Base-by-base conservation (phyloP, 225 moss, liverwort and hornwort genomes). In the Bryoerythrophyllum caledonicum region DNA sequence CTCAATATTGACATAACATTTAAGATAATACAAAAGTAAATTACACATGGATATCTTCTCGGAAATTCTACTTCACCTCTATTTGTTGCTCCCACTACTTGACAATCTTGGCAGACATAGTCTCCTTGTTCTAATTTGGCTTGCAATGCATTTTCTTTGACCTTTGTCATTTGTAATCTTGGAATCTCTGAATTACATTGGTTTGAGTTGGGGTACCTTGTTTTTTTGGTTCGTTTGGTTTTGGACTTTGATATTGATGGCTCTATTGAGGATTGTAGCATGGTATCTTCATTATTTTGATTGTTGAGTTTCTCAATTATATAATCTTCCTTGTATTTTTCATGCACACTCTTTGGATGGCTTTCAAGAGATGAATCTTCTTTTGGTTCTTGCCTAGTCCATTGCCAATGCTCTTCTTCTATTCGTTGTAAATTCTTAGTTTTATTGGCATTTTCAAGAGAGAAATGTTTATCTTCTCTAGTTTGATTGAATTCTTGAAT, bases 1-100 rank as follows among this genome's bases (percentile, higher is more conserved):
- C 80, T 80, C 59, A 84, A 64, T n/a, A 77, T 80, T 27, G 84
- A 77, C 30, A 80, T 28, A 6, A 74, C 0, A 6, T 77, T 84
- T 8, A 80, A 74, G 2, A 84, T 69, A 66, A 84, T 77, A 30
- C 80, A 84, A 27, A 84, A 80, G 2, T 60, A 20, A 5, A 77
- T 70, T 0, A 77, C 24, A 3, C 7, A 74, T 10, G 28, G 27
- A 37, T 77, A 60, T 48, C 55, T 59, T 74, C n/a, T 60, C 0
- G 46, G n/a, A 27, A 74, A 70, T 0, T 46, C 60, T 23, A 74
- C 1, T 70, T 60, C 66, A 17, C 20, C n/a, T 1, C 9, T 46
- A 28, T 2, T 66, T 0, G 55, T 55, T 27, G 70, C 70, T 2
- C 41, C 8, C 0, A 1, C 7, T 49, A 10, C 54, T 69, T 71